Percentiles rank a stretch among this genome's conserved stretches.
phyloP scores from a whole-genome alignment of 2,329 filamentous ascomycete species.

The Neopestalotiopsis sp. region DNA sequence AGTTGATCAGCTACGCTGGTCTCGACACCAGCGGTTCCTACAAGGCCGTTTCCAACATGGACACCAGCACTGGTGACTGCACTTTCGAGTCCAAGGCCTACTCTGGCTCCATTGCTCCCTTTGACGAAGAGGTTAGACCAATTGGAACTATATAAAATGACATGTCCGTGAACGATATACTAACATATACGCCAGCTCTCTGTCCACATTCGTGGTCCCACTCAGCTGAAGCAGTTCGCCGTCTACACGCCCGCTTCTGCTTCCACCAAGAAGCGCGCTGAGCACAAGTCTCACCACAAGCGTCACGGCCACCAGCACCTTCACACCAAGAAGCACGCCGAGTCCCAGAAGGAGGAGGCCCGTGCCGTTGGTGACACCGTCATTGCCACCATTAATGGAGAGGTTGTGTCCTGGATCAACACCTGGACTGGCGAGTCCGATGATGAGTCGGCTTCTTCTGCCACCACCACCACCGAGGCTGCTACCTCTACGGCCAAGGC shows the following conservation, averaged over 20 bases:
- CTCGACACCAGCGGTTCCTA: constrained; percentile 67
- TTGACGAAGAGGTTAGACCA: constrained; percentile 70
- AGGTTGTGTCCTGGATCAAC: constrained; percentile 64
- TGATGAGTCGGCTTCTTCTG: constrained; percentile 23
- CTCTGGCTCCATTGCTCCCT: constrained; percentile 66
- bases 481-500: constrained; percentile 20
- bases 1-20: constrained; percentile 70
- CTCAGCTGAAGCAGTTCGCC: constrained; percentile 70
- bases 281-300: constrained; percentile 36
- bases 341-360: constrained; percentile 48
- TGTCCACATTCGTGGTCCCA: constrained; percentile 73
- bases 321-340: constrained; percentile 46
- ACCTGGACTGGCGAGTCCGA: constrained; percentile 47
- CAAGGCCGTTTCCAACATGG: constrained; percentile 67
- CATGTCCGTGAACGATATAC: constrained; percentile 19
- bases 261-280: constrained; percentile 40
- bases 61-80: constrained; percentile 57
- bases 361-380: constrained; percentile 52
- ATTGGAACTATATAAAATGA: neutral
- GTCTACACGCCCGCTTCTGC: constrained; percentile 68
- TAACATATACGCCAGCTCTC: constrained; percentile 58
- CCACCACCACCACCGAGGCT: constrained; percentile 21
- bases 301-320: constrained; percentile 57
- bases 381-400: constrained; percentile 62
- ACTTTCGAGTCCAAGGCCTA: constrained; percentile 56